Conservation (phyloP, 352 stramenopile genomes). For the Phytophthora podocarpi region DNA sequence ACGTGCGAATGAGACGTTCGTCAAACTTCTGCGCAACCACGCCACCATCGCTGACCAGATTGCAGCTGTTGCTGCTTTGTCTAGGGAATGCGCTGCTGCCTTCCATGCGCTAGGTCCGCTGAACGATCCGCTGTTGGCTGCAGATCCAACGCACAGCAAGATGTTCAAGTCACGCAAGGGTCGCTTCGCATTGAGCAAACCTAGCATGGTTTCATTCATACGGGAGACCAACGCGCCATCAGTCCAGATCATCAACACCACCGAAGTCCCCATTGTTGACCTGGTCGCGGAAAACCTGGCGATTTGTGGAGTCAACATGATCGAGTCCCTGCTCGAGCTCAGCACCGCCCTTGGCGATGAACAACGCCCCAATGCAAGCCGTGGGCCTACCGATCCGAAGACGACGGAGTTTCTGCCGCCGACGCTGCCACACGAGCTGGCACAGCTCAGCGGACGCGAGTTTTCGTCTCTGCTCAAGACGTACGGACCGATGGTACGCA, state of each 20-base stretch:
- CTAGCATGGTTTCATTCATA: conserved; percentile 47
- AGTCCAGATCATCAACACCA: conserved; percentile 31
- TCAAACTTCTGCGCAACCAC: conserved; percentile 38
- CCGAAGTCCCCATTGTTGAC: conserved; percentile 43
- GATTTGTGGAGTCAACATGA: conserved; percentile 40
- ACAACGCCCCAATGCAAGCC: conserved; percentile 1
- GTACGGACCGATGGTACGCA: conserved; percentile 36
- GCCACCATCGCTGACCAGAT: conserved; percentile 26
- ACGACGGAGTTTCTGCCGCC: conserved; percentile 38
- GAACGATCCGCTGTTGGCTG: conserved; percentile 18
- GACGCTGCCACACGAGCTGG: conserved; percentile 53
- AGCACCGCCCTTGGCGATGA: conserved; percentile 21
- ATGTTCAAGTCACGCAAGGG: conserved; percentile 36
- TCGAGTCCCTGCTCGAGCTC: conserved; percentile 50
- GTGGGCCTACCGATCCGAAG: conserved; percentile 2
- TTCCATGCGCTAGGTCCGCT: conserved; percentile 41
- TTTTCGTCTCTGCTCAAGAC: conserved; percentile 47
- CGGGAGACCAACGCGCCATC: conserved; percentile 32
- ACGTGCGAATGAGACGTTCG: conserved; percentile 41
- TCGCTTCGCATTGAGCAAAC: conserved; percentile 37
- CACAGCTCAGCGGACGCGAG: conserved; percentile 49
- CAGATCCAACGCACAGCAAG: conserved; percentile 10
- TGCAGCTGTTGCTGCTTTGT: conserved; percentile 32
- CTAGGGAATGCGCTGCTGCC: conserved; percentile 29
- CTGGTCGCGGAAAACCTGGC: conserved; percentile 40